Conservation (phyloP, 495 filamentous ascomycete genomes). For the Neurospora africana region DNA sequence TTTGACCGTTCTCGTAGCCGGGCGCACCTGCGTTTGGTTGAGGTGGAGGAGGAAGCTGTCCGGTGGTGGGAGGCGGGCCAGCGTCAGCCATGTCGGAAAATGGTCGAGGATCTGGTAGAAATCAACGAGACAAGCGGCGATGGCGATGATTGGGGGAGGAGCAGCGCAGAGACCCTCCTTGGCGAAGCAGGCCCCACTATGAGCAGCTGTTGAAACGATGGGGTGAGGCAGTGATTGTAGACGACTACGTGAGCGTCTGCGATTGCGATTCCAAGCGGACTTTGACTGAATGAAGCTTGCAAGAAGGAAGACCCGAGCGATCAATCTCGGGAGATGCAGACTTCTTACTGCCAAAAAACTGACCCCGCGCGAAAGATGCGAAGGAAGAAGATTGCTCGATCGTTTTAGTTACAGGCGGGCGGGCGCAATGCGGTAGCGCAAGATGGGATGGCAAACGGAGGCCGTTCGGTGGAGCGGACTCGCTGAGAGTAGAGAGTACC, state of each 20-base stretch:
- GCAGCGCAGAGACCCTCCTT: slow-evolving; percentile 7
- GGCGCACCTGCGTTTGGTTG: slow-evolving; percentile 58
- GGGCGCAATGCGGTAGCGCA: neutral
- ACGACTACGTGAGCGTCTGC: neutral
- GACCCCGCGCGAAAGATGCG: neutral
- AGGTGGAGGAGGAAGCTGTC: slow-evolving; percentile 55
- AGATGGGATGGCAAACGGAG: neutral
- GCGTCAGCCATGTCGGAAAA: slow-evolving; percentile 55
- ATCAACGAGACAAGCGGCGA: neutral
- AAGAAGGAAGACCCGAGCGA: neutral
- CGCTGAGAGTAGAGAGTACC: neutral
- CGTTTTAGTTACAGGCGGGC: neutral
- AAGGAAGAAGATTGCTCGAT: neutral
- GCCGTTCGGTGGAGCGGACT: neutral
- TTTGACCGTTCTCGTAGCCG: slow-evolving; percentile 60
- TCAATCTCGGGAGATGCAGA: neutral
- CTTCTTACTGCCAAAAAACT: neutral
- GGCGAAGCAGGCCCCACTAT: slow-evolving; percentile 12
- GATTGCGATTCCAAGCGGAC: neutral
- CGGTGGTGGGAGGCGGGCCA: slow-evolving; percentile 40
- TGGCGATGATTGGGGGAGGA: slow-evolving; percentile 7
- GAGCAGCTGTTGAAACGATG: neutral
- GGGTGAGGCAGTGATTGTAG: neutral
- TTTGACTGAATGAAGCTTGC: neutral
- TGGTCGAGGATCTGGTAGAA: slow-evolving; percentile 3